Percentiles rank a stretch among this genome's conserved stretches.
phyloP scores from a whole-genome alignment of 129 eudicot genomes.

The Kitagawia praeruptora region DNA sequence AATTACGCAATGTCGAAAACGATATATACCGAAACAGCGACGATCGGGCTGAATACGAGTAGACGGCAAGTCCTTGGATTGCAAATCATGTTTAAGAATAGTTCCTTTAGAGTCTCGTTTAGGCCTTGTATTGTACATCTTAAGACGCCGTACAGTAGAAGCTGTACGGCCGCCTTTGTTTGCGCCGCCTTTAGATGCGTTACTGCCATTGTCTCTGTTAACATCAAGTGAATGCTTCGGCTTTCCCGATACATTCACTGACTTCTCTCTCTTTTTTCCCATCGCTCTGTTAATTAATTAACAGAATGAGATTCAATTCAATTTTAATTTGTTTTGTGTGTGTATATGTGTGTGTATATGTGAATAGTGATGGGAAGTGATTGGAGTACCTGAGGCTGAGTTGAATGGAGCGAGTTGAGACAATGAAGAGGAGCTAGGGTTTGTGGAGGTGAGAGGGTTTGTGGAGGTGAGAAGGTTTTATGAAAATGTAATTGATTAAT shows the following conservation, averaged over 20 bases:
- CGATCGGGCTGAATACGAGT: conserved; percentile 86
- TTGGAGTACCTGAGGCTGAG: not conserved
- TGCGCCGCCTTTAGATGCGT: conserved; percentile 7
- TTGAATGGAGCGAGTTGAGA: not conserved
- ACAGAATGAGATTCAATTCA: not conserved
- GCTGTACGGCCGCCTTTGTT: conserved; percentile 63
- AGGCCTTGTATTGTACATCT: conserved; percentile 82
- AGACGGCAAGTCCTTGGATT: conserved; percentile 62
- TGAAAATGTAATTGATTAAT: too few species aligned
- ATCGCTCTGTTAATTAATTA: not conserved
- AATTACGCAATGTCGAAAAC: not conserved
- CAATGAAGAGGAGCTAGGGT: not conserved
- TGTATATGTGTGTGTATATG: too few species aligned
- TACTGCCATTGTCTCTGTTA: conserved; percentile 36
- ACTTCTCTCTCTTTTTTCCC: conserved; percentile 56
- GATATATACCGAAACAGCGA: conserved; percentile 69
- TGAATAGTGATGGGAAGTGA: not conserved
- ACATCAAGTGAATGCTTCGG: conserved; percentile 87
- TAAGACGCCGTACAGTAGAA: conserved; percentile 92
- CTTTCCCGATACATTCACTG: conserved; percentile 81
- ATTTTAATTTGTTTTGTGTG: not conserved
- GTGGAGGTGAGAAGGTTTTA: not conserved
- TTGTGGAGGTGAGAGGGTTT: not conserved
- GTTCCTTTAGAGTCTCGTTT: conserved; percentile 61
- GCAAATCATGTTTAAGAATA: conserved; percentile 47